Conservation (phyloP, 495 filamentous ascomycete genomes). For the Zalerion maritima region DNA sequence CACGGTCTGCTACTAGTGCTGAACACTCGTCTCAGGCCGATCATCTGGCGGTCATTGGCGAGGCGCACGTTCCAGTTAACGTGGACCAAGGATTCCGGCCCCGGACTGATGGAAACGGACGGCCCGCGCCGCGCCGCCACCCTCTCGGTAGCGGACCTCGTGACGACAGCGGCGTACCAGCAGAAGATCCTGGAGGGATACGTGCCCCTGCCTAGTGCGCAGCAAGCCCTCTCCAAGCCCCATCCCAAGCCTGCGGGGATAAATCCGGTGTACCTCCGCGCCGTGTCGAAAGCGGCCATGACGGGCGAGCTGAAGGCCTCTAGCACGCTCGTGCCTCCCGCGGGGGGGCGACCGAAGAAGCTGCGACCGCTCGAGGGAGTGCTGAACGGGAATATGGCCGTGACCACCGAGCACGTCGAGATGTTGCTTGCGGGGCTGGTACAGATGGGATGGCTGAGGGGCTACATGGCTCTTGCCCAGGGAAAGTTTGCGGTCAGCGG, state of each 20-base stretch:
- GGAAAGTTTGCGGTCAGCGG: constrained; percentile 71
- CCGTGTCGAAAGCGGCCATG: constrained; percentile 23
- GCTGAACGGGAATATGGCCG: constrained; percentile 36
- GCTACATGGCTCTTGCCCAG: constrained; percentile 67
- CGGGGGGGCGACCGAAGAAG: constrained; percentile 25
- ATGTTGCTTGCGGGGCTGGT: constrained; percentile 60
- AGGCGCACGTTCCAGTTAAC: constrained; percentile 53
- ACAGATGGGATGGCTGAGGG: constrained; percentile 69
- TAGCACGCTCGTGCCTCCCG: constrained; percentile 28
- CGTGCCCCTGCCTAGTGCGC: constrained; percentile 12
- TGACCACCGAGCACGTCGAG: constrained; percentile 57
- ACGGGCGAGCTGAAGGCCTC: constrained; percentile 6
- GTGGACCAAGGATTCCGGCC: too few relatives aligned
- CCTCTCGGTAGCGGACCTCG: constrained; percentile 39
- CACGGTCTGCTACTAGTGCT: constrained; percentile 62
- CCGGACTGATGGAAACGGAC: constrained; percentile 42
- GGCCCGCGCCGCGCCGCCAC: constrained; percentile 39
- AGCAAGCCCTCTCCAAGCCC: constrained; percentile 10
- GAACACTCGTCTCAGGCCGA: constrained; percentile 55
- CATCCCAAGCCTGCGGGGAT: constrained; percentile 10
- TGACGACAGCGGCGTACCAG: constrained; percentile 32
- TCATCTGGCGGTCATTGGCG: constrained; percentile 74
- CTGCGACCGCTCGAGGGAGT: constrained; percentile 33
- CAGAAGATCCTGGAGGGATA: constrained; percentile 39
- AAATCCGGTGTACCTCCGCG: constrained; percentile 26